A percentile compares a stretch with the other conserved stretches of the same genome.
These are phyloP conservation scores for Magnolia changhungtana DNA, from an alignment of 164 flowering plant species.

Conservation along the genomic window DNA sequence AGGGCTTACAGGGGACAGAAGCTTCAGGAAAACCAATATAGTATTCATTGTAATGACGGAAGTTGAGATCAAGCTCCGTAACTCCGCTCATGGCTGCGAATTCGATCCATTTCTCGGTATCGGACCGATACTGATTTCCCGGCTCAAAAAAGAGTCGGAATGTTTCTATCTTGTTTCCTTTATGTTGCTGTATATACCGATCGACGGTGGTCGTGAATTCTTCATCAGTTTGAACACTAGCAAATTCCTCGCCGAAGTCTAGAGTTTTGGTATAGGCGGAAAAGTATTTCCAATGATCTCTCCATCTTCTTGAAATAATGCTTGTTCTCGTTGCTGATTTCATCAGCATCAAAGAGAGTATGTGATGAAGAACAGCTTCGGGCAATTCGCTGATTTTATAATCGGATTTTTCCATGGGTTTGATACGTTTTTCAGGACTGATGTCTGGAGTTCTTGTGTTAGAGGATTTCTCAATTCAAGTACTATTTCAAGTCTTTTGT, in stretches of 20 bases:
- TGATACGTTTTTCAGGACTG: too few relatives aligned
- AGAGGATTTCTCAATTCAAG: too few relatives aligned
- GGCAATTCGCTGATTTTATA: background rate
- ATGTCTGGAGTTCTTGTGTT: too few relatives aligned
- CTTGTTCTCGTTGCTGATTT: background rate
- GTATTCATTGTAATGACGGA: background rate
- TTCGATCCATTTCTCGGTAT: background rate
- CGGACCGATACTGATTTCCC: too few relatives aligned
- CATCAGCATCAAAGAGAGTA: background rate
- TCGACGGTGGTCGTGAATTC: too few relatives aligned
- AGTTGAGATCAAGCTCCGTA: too few relatives aligned
- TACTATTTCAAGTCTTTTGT: too few relatives aligned
- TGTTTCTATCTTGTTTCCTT: background rate
- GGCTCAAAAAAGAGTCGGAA: background rate
- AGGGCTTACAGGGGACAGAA: background rate
- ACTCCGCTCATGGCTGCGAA: too few relatives aligned
- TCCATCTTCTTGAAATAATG: constrained; percentile 1
- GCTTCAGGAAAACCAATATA: background rate
- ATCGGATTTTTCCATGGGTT: background rate
- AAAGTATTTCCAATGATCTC: background rate
- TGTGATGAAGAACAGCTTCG: background rate
- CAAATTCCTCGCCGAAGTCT: background rate
- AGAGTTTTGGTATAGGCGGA: background rate
- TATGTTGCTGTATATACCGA: too few relatives aligned
- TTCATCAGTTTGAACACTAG: background rate